Percentiles rank a stretch among this genome's conserved stretches.
Evolutionary conservation across 495 filamentous ascomycete species (phyloP).

Genomic region (Recurvomyces mirabilis): DNA sequence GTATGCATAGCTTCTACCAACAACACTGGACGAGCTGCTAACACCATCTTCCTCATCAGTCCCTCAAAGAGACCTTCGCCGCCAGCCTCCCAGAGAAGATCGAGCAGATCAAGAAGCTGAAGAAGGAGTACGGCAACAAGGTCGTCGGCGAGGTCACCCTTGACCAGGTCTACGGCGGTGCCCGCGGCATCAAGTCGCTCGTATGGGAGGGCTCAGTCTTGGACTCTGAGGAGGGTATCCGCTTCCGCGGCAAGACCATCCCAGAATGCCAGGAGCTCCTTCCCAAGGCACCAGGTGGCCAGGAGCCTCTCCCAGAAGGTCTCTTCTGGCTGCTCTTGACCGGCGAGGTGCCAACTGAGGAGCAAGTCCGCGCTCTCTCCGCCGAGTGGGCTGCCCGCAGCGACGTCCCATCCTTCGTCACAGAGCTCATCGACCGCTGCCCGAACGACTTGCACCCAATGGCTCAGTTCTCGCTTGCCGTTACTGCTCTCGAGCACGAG

Average conservation of each 20-base stretch:
- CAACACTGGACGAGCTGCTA: too few relatives aligned
- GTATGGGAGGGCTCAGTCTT: slow-evolving; percentile 99
- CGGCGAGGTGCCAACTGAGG: slow-evolving; percentile 89
- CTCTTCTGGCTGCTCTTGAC: slow-evolving; percentile 99
- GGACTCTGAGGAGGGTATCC: slow-evolving; percentile 96
- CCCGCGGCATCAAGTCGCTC: slow-evolving; percentile 94
- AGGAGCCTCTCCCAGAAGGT: slow-evolving; percentile 95
- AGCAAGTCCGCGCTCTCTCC: slow-evolving; percentile 94
- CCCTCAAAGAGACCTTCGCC: slow-evolving; percentile 96
- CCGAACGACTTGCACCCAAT: slow-evolving; percentile 97
- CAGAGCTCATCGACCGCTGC: slow-evolving; percentile 99
- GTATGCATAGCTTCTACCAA: too few relatives aligned
- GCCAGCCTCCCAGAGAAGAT: slow-evolving; percentile 89
- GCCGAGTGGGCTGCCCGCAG: slow-evolving; percentile 98
- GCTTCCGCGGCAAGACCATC: slow-evolving; percentile 96
- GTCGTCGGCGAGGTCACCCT: slow-evolving; percentile 96
- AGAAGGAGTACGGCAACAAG: slow-evolving; percentile 91
- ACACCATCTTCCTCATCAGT: too few relatives aligned
- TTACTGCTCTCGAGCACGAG: slow-evolving; percentile 95
- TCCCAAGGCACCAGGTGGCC: slow-evolving; percentile 88
- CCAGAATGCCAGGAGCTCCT: slow-evolving; percentile 96
- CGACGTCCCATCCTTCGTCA: slow-evolving; percentile 89
- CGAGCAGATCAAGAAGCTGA: slow-evolving; percentile 96
- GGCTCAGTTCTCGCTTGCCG: slow-evolving; percentile 97
- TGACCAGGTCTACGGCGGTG: slow-evolving; percentile 98